A percentile compares a stretch with the other conserved stretches of the same genome.
phyloP scores from a whole-genome alignment of 1,139 yeast species.

The Pneumocystis sp. region DNA sequence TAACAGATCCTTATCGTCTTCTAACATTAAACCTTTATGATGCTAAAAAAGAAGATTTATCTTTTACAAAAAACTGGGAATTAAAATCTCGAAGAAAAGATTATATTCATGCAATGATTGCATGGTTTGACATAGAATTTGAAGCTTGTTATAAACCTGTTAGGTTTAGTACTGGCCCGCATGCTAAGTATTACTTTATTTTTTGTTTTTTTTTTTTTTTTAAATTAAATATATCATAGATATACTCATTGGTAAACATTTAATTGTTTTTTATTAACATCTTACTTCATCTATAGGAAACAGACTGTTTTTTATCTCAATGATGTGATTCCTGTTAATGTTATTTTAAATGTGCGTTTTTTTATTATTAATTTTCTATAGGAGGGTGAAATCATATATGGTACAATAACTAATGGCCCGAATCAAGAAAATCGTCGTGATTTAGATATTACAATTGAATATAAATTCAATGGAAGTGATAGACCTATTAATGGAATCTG shows the following conservation, averaged over 20 bases:
- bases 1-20: conserved; percentile 54
- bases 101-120: conserved; percentile 71
- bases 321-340: conserved; percentile 33
- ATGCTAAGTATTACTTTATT: conserved; percentile 23
- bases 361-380: not conserved
- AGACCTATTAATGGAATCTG: not conserved
- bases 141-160: conserved; percentile 33
- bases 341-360: not conserved
- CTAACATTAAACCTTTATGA: conserved; percentile 82
- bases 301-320: conserved; percentile 82
- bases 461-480: not conserved
- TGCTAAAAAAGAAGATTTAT: conserved; percentile 66
- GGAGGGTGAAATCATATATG: conserved; percentile 60
- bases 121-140: conserved; percentile 92
- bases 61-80: conserved; percentile 53
- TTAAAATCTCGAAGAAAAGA: conserved; percentile 67
- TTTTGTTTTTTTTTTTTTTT: not conserved
- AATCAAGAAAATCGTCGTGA: conserved; percentile 61
- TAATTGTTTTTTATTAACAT: not conserved
- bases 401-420: conserved; percentile 62
- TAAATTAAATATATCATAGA: not conserved
- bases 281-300: conserved; percentile 50
- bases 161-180: conserved; percentile 33
- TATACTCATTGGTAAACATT: not conserved
- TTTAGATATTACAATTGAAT: conserved; percentile 27